Conservation (phyloP, 1,284 basidiomycete species). For the Cryptococcus sp. region DNA sequence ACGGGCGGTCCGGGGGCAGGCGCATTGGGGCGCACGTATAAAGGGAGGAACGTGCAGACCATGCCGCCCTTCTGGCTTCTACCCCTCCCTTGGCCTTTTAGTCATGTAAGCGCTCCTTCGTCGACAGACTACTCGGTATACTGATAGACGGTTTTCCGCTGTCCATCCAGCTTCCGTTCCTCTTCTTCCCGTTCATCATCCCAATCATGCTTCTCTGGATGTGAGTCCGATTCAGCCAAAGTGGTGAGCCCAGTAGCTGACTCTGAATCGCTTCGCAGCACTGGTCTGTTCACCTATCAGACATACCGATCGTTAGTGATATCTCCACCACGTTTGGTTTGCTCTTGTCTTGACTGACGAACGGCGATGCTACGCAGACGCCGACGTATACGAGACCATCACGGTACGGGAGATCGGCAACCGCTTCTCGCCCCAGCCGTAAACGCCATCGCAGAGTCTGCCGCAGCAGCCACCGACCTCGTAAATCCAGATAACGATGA, state of each 20-base stretch:
- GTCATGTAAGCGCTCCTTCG: constrained; percentile 33
- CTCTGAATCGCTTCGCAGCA: not conserved
- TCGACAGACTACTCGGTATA: no score
- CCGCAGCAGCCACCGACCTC: not conserved
- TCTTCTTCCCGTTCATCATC: constrained; percentile 36
- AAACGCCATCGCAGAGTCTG: not conserved
- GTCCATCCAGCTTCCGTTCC: constrained; percentile 23
- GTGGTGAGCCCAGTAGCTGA: not conserved
- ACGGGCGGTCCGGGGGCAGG: not conserved
- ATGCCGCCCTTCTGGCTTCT: constrained; percentile 42
- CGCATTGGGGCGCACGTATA: no score
- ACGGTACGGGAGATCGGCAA: not conserved
- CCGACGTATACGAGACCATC: not conserved
- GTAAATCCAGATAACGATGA: no score
- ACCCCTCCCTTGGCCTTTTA: constrained; percentile 31
- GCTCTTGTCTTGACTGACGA: not conserved
- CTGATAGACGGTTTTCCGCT: no score
- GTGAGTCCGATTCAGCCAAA: constrained; percentile 20
- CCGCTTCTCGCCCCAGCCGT: not conserved
- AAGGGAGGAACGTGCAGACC: no score
- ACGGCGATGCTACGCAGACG: not conserved
- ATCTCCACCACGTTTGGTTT: not conserved
- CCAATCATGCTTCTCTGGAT: constrained; percentile 34
- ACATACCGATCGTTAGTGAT: not conserved
- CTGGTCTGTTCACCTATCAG: not conserved